Base-by-base conservation (phyloP, 2,329 filamentous ascomycete genomes). In the Penicillium sp. region DNA sequence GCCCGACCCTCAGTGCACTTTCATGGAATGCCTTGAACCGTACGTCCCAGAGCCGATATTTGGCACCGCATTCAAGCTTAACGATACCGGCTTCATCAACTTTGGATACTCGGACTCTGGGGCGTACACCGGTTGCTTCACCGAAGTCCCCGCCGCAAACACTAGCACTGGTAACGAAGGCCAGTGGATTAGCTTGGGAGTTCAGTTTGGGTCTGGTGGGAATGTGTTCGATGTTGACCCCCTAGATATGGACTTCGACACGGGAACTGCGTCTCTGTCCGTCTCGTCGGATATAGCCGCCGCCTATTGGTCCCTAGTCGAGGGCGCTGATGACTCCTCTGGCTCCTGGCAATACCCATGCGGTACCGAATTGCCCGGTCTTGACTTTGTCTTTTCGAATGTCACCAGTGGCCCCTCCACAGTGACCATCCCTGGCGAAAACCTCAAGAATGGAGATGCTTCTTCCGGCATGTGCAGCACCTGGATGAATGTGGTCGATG, bases 11-110 rank as follows among this genome's bases (percentile, higher is more conserved):
- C 60, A 62, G 41, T 62, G 60, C 49, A 62, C 60, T 11, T 62
- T 62, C 49, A 62, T 62, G 54, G 54, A 62, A 62, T 62, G 60
- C 30, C 54, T 62, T 5, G 41, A 53, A 50, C 60, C 60, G 8
- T 62, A 62, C 31, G 49, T 62, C n/a, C 60, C 54, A 7, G 54
- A 53, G 23, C 60, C 60, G 13, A 29, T 62, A 17, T 62, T 62
- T 45, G 50, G 54, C 44, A 62, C 60, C 6, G 45, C 48, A 21
- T 62, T 62, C 50, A 62, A 62, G 23, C 54, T 51, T 30, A 54
- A 62, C 49, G 15, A 54, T 30, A 58, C 48, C 26, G 60, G 60
- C 30, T 62, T 58, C 47, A 56, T 62, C 30, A 54, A 62, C 54
- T 62, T 57, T 17, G 60, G 60, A 26, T 62, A 62, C 35, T 53